Conservation (phyloP, 1,284 basidiomycete species). For the Neonothopanus nambi region DNA sequence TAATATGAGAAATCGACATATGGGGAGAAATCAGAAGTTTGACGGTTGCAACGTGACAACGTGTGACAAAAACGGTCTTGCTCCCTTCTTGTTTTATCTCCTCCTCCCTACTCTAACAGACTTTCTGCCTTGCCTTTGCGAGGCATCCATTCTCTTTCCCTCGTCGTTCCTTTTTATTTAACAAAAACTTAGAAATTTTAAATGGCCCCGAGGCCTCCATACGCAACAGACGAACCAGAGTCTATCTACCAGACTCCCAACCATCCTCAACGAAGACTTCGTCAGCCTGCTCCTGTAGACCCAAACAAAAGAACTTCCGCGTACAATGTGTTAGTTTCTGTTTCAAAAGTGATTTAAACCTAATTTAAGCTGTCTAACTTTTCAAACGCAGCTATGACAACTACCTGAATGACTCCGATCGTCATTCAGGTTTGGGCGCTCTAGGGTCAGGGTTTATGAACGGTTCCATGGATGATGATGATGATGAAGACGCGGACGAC, state of each 20-base stretch:
- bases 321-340: constrained; percentile 16
- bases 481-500: constrained; percentile 38
- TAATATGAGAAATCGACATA: too few relatives aligned
- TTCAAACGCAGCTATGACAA: constrained; percentile 55
- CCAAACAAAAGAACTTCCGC: constrained; percentile 18
- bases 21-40: too few relatives aligned
- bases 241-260: constrained; percentile 49
- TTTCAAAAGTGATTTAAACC: constrained; percentile 3
- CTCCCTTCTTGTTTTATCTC: too few relatives aligned
- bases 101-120: not conserved
- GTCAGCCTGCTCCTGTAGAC: constrained; percentile 18
- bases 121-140: constrained; percentile 13
- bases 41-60: too few relatives aligned
- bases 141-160: constrained; percentile 17
- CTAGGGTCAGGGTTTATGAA: constrained; percentile 55
- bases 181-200: not conserved
- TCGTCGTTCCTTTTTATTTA: constrained; percentile 14
- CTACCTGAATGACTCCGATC: constrained; percentile 46
- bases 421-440: constrained; percentile 52
- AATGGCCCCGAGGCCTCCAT: constrained; percentile 59
- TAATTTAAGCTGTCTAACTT: not conserved
- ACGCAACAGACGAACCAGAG: constrained; percentile 68
- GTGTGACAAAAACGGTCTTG: too few relatives aligned
- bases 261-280: constrained; percentile 37
- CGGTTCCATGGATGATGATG: constrained; percentile 47